A percentile compares a stretch with the other conserved stretches of the same genome.
phyloP scores from a whole-genome alignment of 495 filamentous ascomycete species.

The Pyronema omphalodes region DNA sequence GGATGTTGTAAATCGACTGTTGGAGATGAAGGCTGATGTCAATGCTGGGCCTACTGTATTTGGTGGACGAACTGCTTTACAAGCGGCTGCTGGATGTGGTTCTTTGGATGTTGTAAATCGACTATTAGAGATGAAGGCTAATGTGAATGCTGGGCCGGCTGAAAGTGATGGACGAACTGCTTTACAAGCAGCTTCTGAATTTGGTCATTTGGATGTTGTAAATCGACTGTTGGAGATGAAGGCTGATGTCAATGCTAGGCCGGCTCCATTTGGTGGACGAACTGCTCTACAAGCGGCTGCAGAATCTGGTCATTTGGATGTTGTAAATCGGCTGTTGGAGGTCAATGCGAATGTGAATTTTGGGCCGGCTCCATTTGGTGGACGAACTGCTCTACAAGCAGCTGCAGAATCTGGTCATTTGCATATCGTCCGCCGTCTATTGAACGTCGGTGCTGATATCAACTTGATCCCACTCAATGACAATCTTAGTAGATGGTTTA shows the following conservation, averaged over 20 bases:
- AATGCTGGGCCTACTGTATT: no score
- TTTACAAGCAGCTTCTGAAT: conserved; percentile 2
- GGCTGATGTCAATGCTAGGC: conserved; percentile 3
- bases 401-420: conserved; percentile 1
- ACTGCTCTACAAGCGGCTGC: conserved; percentile 19
- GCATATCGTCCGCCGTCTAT: conserved; percentile 5
- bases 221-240: background rate
- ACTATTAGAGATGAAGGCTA: no score
- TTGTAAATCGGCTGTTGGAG: conserved; percentile 11
- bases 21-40: no score
- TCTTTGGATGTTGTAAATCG: no score
- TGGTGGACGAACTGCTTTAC: no score
- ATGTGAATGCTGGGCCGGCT: conserved; percentile 11
- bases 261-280: background rate
- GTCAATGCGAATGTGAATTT: conserved; percentile 16
- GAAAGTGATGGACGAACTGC: background rate
- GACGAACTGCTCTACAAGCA: conserved; percentile 8
- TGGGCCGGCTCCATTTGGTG: conserved; percentile 1
- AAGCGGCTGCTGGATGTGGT: no score
- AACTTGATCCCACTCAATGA: no score
- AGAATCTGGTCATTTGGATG: conserved; percentile 9
- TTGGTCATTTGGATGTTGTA: background rate
- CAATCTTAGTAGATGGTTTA: no score
- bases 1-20: no score
- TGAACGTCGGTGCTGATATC: conserved; percentile 8